Base-by-base conservation (phyloP, 1,284 basidiomycete genomes). In the Heterobasidion parviporum region DNA sequence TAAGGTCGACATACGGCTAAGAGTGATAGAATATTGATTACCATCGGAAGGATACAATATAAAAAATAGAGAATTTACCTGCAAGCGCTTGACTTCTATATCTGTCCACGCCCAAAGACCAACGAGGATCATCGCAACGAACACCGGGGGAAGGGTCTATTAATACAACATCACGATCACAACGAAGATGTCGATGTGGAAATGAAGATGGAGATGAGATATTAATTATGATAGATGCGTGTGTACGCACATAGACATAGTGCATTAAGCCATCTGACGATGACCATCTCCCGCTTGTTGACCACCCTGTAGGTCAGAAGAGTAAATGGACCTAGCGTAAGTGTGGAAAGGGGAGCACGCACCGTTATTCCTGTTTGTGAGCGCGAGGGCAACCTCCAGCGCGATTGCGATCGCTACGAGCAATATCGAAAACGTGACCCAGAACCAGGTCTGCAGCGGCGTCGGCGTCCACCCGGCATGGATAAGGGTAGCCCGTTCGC, bases 1-100 rank as follows among this genome's bases (percentile, higher is more conserved):
- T 75, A 6, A 81, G 73, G 58, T 81, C 79, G n/a, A 81, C 73
- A 62, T 80, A 81, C 9, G 79, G 79, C 77, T 79, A 47, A 53
- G 47, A 49, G 20, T 43, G 20, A 16, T 2, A 33, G 14, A 6
- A 60, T 15, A 53, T 47, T 20, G 6, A 26, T 5, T 5, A 26
- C 26, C 33, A 10, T 10, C 14, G 52, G 41, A 10, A 20, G 52
- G 33, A 33, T 49, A 46, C 18, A 26, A 35, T 20, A 44, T 41
- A 6, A 41, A n/a, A 51, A 38, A 18, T 18, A 35, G 10, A 34
- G 8, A 16, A 18, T 34, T 20, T 34, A 74, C 76, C 70, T 80
- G 79, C 66, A 80, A 74, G 62, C 75, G 77, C 61, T 80, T 78
- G 55, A 81, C 76, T 57, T 80, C 78, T 26, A 77, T 70, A 59